Evolutionary conservation across 306 rosid genomes (phyloP).

Genomic region (Vachellia pachyceras): DNA sequence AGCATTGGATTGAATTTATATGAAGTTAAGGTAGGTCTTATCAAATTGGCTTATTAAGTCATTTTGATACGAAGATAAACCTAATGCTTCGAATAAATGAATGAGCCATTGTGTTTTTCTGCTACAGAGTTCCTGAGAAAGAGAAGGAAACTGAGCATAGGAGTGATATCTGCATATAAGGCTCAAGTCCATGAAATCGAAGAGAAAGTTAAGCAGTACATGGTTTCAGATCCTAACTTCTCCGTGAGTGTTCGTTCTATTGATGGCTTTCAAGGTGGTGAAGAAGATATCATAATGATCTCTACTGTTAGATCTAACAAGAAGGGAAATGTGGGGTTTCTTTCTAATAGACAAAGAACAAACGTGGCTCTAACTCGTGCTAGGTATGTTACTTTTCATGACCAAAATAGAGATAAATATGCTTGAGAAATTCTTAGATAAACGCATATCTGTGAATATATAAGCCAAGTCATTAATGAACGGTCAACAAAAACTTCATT

Average conservation of each 20-base stretch:
- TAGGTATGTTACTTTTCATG: slow-evolving; percentile 40
- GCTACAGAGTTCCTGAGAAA: slow-evolving; percentile 41
- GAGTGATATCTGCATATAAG: slow-evolving; percentile 72
- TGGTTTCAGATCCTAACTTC: slow-evolving; percentile 33
- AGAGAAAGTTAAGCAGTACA: slow-evolving; percentile 41
- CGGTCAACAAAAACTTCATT: too few relatives aligned
- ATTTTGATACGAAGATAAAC: too few relatives aligned
- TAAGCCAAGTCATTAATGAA: too few relatives aligned
- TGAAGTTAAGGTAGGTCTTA: too few relatives aligned
- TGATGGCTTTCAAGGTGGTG: slow-evolving; percentile 81
- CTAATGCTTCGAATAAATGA: neutral
- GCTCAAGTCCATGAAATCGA: slow-evolving; percentile 62
- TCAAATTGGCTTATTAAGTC: too few relatives aligned
- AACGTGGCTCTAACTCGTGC: slow-evolving; percentile 73
- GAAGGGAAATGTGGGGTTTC: slow-evolving; percentile 57
- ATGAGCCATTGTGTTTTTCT: neutral
- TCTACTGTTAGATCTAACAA: slow-evolving; percentile 54
- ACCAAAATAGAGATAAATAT: neutral
- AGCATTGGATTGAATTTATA: too few relatives aligned
- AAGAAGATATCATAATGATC: slow-evolving; percentile 61
- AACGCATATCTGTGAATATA: neutral
- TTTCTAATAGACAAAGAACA: slow-evolving; percentile 56
- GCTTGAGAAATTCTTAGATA: neutral
- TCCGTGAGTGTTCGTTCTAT: slow-evolving; percentile 57
- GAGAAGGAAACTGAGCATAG: slow-evolving; percentile 59